These are phyloP conservation scores for Nemania sp. DNA, from an alignment of 2,329 filamentous ascomycete species.

Conservation along the genomic window DNA sequence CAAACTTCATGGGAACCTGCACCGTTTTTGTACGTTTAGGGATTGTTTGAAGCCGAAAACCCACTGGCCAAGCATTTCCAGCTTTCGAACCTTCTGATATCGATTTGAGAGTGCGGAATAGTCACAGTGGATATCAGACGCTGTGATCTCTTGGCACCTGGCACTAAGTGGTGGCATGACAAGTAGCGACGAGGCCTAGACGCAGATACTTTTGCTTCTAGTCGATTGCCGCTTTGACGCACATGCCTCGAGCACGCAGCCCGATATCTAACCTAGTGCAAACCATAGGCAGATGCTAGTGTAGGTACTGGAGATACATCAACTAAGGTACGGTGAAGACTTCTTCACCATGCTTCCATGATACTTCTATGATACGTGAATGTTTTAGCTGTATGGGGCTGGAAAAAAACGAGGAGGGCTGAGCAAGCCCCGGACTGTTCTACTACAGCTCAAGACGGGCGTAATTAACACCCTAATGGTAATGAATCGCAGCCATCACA, in stretches of 20 bases:
- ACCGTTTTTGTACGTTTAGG: neutral
- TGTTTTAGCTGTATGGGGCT: constrained; percentile 5
- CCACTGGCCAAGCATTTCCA: neutral
- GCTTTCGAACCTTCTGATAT: neutral
- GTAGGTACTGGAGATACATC: neutral
- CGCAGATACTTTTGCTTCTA: too few species aligned
- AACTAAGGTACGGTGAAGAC: neutral
- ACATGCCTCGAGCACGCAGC: neutral
- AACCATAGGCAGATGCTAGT: neutral
- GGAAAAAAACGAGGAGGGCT: constrained; percentile 7
- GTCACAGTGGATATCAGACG: neutral
- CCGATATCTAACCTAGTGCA: neutral
- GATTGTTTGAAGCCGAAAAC: constrained; percentile 8
- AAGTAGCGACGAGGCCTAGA: too few species aligned
- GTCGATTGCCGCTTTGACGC: neutral
- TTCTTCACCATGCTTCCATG: neutral
- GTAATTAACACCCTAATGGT: neutral
- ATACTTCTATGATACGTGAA: neutral
- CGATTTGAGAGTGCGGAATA: neutral
- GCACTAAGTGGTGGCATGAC: too few species aligned
- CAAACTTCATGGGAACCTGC: constrained; percentile 1
- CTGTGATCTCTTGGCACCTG: too few species aligned
- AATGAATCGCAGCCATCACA: neutral
- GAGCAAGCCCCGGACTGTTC: constrained; percentile 12
- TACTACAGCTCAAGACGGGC: constrained; percentile 1